Evolutionary conservation across 768 basidiomycete species (phyloP).

Genomic region (Auricularia sp.): DNA sequence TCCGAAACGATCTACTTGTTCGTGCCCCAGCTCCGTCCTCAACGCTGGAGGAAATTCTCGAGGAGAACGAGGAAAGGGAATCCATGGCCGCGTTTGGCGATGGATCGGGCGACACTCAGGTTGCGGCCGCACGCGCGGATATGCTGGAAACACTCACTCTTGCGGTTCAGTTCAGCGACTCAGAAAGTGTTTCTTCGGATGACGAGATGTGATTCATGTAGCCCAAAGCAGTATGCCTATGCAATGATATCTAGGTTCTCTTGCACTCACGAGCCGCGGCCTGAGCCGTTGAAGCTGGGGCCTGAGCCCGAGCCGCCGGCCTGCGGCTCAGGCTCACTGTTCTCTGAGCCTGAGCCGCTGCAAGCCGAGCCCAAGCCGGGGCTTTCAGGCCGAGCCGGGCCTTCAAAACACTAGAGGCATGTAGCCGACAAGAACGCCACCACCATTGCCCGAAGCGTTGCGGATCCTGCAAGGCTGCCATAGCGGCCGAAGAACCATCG

Average conservation of each 20-base stretch:
- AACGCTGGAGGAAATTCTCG: constrained; percentile 1
- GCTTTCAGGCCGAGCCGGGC: too few species aligned
- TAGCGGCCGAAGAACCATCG: constrained; percentile 18
- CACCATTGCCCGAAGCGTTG: constrained; percentile 27
- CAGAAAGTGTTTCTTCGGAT: neutral
- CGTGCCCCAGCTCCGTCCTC: neutral
- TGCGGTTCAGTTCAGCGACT: neutral
- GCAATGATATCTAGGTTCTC: too few species aligned
- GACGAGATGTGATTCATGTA: neutral
- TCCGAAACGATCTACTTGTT: neutral
- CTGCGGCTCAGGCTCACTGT: too few species aligned
- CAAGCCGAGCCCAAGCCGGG: too few species aligned
- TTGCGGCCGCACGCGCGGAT: neutral
- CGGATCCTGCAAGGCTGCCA: constrained; percentile 20
- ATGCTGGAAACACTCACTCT: neutral
- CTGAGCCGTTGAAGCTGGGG: too few species aligned
- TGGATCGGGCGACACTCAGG: neutral
- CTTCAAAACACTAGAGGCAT: constrained; percentile 11
- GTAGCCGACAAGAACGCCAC: constrained; percentile 21
- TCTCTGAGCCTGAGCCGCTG: too few species aligned
- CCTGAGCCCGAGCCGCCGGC: too few species aligned
- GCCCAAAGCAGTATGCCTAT: too few species aligned
- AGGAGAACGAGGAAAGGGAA: neutral
- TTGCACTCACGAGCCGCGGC: too few species aligned
- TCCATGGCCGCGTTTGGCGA: neutral